These are phyloP conservation scores for Digitaria exilis DNA, from an alignment of 202 grass and related monocot species.

Conservation along the genomic window DNA sequence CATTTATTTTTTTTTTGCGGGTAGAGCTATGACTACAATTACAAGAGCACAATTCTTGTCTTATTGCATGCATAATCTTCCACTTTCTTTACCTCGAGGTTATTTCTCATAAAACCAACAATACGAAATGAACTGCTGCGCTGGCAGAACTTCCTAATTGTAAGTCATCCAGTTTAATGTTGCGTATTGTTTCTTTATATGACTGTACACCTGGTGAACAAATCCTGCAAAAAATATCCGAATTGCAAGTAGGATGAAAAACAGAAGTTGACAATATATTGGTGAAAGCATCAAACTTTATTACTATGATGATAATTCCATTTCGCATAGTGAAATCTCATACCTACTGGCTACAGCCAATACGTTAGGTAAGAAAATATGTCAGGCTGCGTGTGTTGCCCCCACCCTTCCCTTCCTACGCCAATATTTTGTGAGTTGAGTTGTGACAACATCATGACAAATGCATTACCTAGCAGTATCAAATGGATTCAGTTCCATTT, in stretches of 20 bases:
- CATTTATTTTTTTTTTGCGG: too few relatives aligned
- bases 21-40: not conserved
- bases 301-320: not conserved
- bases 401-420: not conserved
- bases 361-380: not conserved
- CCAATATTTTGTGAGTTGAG: not conserved
- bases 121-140: not conserved
- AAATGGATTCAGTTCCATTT: not conserved
- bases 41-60: not conserved
- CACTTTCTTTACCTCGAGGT: not conserved
- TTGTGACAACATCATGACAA: not conserved
- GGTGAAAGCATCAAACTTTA: not conserved
- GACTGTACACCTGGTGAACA: not conserved
- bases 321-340: not conserved
- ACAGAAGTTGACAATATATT: not conserved
- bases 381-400: not conserved
- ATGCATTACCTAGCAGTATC: not conserved
- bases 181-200: slow-evolving; percentile 7
- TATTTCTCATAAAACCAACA: not conserved
- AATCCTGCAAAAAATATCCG: not conserved
- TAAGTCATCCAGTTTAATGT: not conserved
- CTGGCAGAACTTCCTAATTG: not conserved
- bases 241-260: not conserved
- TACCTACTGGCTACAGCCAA: not conserved
- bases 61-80: not conserved